Percentiles rank a stretch among this genome's conserved stretches.
Conservation (phyloP, 2,329 filamentous ascomycete species). For the Monosporascus sp. region DNA sequence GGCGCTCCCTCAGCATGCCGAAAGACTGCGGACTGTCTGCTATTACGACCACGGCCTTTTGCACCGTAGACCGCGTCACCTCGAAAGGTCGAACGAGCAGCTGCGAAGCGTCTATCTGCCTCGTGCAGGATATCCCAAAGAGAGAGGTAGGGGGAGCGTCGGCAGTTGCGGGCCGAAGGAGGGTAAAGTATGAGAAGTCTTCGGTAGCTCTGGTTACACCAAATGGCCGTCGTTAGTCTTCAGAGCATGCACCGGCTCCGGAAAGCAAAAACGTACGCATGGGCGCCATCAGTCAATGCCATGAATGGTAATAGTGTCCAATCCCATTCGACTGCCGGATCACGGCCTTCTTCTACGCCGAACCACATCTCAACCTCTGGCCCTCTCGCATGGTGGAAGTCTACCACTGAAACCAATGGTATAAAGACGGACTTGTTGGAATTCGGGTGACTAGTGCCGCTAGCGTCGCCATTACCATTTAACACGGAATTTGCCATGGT, state of each 20-base stretch:
- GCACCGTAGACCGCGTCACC: slow-evolving; percentile 94
- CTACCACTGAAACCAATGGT: slow-evolving; percentile 73
- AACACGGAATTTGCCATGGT: background rate
- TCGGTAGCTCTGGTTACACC: slow-evolving; percentile 62
- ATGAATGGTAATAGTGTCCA: slow-evolving; percentile 94
- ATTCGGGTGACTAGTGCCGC: background rate
- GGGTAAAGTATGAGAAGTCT: slow-evolving; percentile 98
- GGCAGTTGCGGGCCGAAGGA: slow-evolving; percentile 59
- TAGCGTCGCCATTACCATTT: background rate
- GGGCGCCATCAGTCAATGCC: slow-evolving; percentile 91
- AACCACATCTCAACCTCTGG: slow-evolving; percentile 95
- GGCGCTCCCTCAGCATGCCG: slow-evolving; percentile 81
- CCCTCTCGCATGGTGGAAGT: slow-evolving; percentile 79
- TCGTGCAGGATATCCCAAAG: slow-evolving; percentile 92
- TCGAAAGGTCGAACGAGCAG: slow-evolving; percentile 76
- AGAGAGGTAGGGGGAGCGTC: slow-evolving; percentile 66
- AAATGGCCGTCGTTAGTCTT: slow-evolving; percentile 10
- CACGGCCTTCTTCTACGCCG: slow-evolving; percentile 64
- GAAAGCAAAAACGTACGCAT: slow-evolving; percentile 61
- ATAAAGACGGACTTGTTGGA: slow-evolving; percentile 39
- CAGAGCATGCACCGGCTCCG: background rate
- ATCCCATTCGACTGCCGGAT: slow-evolving; percentile 78
- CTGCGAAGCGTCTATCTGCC: slow-evolving; percentile 77
- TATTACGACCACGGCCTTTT: slow-evolving; percentile 96
- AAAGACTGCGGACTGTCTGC: slow-evolving; percentile 87